Evolutionary conservation across 2,329 filamentous ascomycete species (phyloP).

Genomic region (Colletotrichum cereale): DNA sequence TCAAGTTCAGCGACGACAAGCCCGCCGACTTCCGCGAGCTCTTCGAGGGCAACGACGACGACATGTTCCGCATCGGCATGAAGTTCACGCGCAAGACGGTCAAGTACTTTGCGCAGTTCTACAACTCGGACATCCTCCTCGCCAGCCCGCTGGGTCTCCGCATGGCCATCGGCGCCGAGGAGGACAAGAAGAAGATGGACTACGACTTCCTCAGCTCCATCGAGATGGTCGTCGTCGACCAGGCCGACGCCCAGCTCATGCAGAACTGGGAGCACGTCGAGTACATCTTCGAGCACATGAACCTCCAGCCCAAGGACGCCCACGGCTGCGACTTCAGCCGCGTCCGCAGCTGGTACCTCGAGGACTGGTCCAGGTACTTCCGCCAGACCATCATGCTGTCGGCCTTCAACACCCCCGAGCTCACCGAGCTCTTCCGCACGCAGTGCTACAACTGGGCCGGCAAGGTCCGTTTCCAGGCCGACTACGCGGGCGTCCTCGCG

Average conservation of each 20-base stretch:
- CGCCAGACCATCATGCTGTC: constrained; percentile 88
- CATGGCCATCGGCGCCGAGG: constrained; percentile 88
- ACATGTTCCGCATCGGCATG: constrained; percentile 95
- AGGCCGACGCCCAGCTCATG: constrained; percentile 93
- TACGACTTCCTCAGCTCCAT: constrained; percentile 94
- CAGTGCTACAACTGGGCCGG: constrained; percentile 86
- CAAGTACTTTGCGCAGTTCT: constrained; percentile 95
- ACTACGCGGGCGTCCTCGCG: constrained; percentile 79
- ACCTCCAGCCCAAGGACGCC: constrained; percentile 87
- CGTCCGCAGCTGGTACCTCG: constrained; percentile 92
- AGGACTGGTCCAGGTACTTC: constrained; percentile 82
- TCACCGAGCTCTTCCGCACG: constrained; percentile 81
- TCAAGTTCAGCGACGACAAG: constrained; percentile 78
- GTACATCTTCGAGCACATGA: constrained; percentile 91
- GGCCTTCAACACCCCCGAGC: constrained; percentile 88
- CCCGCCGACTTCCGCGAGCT: constrained; percentile 89
- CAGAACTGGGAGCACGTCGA: constrained; percentile 99
- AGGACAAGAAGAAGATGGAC: constrained; percentile 72
- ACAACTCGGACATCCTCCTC: constrained; percentile 94
- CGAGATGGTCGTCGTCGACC: constrained; percentile 90
- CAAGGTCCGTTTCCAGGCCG: constrained; percentile 78
- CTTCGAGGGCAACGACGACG: constrained; percentile 95
- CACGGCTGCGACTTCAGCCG: constrained; percentile 95
- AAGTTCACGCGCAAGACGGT: constrained; percentile 97
- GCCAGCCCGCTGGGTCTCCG: constrained; percentile 91